A percentile compares a stretch with the other conserved stretches of the same genome.
Conservation (phyloP, 495 filamentous ascomycete genomes). For the Entonaema liquescens region DNA sequence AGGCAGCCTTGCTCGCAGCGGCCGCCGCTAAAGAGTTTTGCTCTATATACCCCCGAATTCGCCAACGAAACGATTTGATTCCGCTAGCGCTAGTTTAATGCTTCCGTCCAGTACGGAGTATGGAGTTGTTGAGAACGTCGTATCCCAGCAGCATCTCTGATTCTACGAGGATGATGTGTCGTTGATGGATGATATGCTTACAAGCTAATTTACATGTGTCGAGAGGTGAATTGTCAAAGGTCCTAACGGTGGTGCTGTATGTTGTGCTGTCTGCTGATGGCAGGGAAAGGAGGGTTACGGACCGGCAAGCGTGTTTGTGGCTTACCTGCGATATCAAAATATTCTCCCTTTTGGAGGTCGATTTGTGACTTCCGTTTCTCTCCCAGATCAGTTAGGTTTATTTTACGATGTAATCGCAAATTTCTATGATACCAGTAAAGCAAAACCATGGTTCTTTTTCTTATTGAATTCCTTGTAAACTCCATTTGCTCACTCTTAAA, state of each 20-base stretch:
- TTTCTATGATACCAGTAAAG: slow-evolving; percentile 47
- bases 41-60: slow-evolving; percentile 29
- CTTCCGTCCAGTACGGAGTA: slow-evolving; percentile 39
- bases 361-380: slow-evolving; percentile 32
- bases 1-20: slow-evolving; percentile 89
- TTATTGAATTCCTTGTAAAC: not conserved
- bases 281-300: slow-evolving; percentile 7
- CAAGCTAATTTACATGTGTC: slow-evolving; percentile 28
- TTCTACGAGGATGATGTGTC: slow-evolving; percentile 22
- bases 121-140: slow-evolving; percentile 41
- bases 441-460: slow-evolving; percentile 14
- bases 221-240: slow-evolving; percentile 22
- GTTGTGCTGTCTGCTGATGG: slow-evolving; percentile 9
- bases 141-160: slow-evolving; percentile 22
- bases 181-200: slow-evolving; percentile 34
- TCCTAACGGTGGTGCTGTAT: slow-evolving; percentile 1
- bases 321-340: slow-evolving; percentile 38
- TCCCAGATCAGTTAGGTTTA: slow-evolving; percentile 47
- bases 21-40: slow-evolving; percentile 78
- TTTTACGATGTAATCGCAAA: slow-evolving; percentile 48
- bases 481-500: not conserved
- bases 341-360: slow-evolving; percentile 42
- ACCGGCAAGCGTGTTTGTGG: slow-evolving; percentile 8
- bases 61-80: slow-evolving; percentile 36
- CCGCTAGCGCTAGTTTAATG: slow-evolving; percentile 32